Evolutionary conservation across 1,284 basidiomycete genomes (phyloP), one percentile per base, ranked within the genome.

Genomic region (Cyathus olla): DNA sequence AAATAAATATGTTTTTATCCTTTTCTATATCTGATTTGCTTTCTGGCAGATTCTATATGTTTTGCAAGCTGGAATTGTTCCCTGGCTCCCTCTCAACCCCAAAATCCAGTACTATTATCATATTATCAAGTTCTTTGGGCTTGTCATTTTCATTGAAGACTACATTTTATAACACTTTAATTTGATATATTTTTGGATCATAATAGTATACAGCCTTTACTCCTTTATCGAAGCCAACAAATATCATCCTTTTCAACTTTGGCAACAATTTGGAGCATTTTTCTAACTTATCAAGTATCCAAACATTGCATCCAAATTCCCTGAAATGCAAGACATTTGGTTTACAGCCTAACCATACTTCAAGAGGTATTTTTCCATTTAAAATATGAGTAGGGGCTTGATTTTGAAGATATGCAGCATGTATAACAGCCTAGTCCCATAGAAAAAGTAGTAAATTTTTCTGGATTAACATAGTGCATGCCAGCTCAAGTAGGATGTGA

Each of bases 381-480:
- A 72, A 58, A 2, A 65, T 61, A 6, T 55, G 50, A 1, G 72
- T 74, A 1, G 69, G 66, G 21, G 66, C 62, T 1, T 66, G 44
- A 35, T 70, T 67, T 11, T 61, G 49, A 15, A 78, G 50, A 60
- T 76, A 74, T 21, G 61, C 57, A 3, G 77, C 70, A 53, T 81
- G 74, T 13, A 64, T 54, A 17, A 81, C 64, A 3, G 80, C 80
- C 56, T 84, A 75, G 8, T 75, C 75, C 82, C 82, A 84, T 17
- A 83, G 66, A 52, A 64, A 73, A 27, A 60, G 56, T 3, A 77
- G 77, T 10, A 83, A 59, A 0, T 67, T 57, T 3, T 65, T 68
- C 29, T 26, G 72, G 48, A 67, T 60, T 19, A 78, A 35, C 75
- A 77, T 78, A 6, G 70, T 66, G 2, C 67, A 47, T 3, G 66